These are phyloP conservation scores for Starmera pachycereana DNA, from an alignment of 805 yeast genomes.

Conservation along the genomic window DNA sequence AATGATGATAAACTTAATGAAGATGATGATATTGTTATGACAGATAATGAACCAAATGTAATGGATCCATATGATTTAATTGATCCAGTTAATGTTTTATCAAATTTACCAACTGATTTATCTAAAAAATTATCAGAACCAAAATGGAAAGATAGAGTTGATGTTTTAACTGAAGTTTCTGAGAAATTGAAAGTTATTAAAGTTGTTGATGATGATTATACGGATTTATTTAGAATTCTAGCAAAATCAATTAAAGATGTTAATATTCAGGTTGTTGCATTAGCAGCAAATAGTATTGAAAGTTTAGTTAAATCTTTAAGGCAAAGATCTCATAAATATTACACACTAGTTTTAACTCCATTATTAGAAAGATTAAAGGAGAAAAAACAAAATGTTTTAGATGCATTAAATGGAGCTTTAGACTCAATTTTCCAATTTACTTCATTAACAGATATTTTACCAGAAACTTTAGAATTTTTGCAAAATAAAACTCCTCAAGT, in stretches of 20 bases:
- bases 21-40: slow-evolving; percentile 17
- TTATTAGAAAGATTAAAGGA: slow-evolving; percentile 80
- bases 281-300: slow-evolving; percentile 61
- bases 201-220: slow-evolving; percentile 53
- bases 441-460: slow-evolving; percentile 44
- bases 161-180: slow-evolving; percentile 57
- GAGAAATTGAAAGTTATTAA: slow-evolving; percentile 41
- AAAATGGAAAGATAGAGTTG: slow-evolving; percentile 91
- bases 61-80: slow-evolving; percentile 60
- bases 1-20: slow-evolving; percentile 6
- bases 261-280: slow-evolving; percentile 74
- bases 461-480: slow-evolving; percentile 48
- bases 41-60: slow-evolving; percentile 21
- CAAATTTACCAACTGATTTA: slow-evolving; percentile 58
- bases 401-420: slow-evolving; percentile 56
- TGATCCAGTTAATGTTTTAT: slow-evolving; percentile 58
- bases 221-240: slow-evolving; percentile 48
- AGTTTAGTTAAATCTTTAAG: slow-evolving; percentile 59
- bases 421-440: slow-evolving; percentile 49
- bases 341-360: slow-evolving; percentile 41
- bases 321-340: slow-evolving; percentile 43
- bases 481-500: slow-evolving; percentile 78
- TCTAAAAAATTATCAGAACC: slow-evolving; percentile 41
- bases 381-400: slow-evolving; percentile 69
- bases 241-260: slow-evolving; percentile 80